Evolutionary conservation across 306 rosid species (phyloP), one percentile per base, ranked within the genome.

Genomic region (Arachis stenosperma): DNA sequence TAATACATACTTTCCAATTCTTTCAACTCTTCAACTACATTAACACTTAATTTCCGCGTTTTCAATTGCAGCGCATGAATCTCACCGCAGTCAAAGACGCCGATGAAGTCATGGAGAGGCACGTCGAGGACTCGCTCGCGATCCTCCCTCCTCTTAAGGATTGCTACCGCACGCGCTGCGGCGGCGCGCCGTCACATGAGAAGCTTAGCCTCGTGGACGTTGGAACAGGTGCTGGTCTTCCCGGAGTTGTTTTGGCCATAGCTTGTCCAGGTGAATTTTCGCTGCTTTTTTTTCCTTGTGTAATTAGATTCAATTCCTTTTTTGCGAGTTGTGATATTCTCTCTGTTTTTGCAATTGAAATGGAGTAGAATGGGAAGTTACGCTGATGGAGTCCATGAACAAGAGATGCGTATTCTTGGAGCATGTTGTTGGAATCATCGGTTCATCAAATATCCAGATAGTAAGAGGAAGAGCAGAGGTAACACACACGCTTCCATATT

Each of bases 391-490:
- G 78, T 94, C 98, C 7, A 83, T 91, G 90, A 84, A 88, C 63
- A 94, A 94, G 81, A 82, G 96, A 5, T 94, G 97, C 71, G 74
- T 91, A 22, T 91, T 91, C 82, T 84, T 94, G 89, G 97, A 94
- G 86, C 95, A 89, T 10, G 91, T 78, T 42, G 78, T 88, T 7
- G 67, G 79, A 67, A 88, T 81, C 70, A 61, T 85, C 9, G 91
- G 96, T 46, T 85, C 90, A 61, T 76, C 87, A 1, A 94, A 94
- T 69, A 84, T 89, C 82, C 83, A 86, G 73, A 85, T 94, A 73
- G 83, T 91, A 41, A 85, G 97, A 82, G 97, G 97, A 81, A 86
- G 98, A 80, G 98, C 97, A 5, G 97, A 94, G 97, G 97, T 93
- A 86, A 15, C 13, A 55, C 27, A 41, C 71, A 52, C 61, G 51